Base-by-base conservation (phyloP, 2,329 filamentous ascomycete species). In the Claviceps sp. region DNA sequence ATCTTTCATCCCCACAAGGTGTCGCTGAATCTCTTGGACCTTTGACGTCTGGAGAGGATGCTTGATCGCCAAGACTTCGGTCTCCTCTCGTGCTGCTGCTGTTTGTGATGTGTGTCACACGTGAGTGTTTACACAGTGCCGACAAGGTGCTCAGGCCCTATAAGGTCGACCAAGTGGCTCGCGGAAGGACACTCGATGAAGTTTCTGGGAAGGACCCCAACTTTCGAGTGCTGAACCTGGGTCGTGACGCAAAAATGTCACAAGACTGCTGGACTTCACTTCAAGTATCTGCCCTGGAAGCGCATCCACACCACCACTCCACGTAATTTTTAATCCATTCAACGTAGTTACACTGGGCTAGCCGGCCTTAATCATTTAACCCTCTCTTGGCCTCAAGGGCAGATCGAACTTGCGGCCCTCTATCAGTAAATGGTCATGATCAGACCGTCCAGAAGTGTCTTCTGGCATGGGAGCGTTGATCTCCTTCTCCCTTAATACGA, bases 21-120 rank as follows among this genome's bases (percentile, higher is more conserved):
- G 88, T 95, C 88, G 88, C 88, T 71, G 85, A 91, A 76, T 88
- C 83, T 81, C 72, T 14, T 14, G 65, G 67, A 67, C 64, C 61
- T 52, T 64, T 63, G 8, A 34, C 18, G 48, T 69, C 69, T 64
- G 74, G 76, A 74, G 84, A 87, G 79, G 81, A 93, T 67, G 88
- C 88, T 95, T 88, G 88, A 95, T 89, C 82, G 88, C 88, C 88
- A 95, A 56, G 52, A 56, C 50, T 48, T 49, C 20, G 48, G 48
- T 50, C 53, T 50, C 48, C 34, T 26, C 43, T 7, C 14, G 5
- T 5, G n/a, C 6, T 14, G 14, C 30, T 37, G 20, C 18, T 13
- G 13, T 37, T n/a, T 8, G 46, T 42, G 44, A 49, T 22, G 8
- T 20, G 7, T 48, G 16, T 38, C 2, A 26, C 42, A 9, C 30